Evolutionary conservation across 192 early-diverging fungal species (phyloP), one percentile per base, ranked within the genome.

Genomic region (Coemansia sp.): DNA sequence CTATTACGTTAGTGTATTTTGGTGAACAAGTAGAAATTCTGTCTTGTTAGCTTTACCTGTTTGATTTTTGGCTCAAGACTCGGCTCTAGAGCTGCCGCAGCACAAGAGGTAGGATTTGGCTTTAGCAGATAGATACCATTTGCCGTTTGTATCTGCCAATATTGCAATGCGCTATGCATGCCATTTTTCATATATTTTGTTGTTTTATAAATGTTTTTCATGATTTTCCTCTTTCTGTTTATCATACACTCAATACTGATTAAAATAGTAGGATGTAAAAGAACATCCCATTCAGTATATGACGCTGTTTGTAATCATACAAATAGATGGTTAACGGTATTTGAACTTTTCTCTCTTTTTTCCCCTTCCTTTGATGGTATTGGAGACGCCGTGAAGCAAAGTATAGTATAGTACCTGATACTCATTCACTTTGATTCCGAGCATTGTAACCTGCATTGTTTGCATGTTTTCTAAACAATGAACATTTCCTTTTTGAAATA

Each of bases 381-480:
- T 12, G 48, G 16, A n/a, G 9, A 13, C 15, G 48, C 48, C 6
- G 10, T 19, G 50, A 11, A 53, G 50, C 21, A 18, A 6, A 53
- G 50, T 53, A 21, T 53, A 53, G 50, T 53, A 53, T n/a, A n/a
- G 50, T n/a, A 2, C 48, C 1, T 49, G 12, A 1, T 49, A 10
- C 23, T 21, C 50, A 53, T 53, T 53, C 26, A 26, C 26, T 10
- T 53, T 21, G 2, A 53, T 53, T 53, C 19, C 50, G 23, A 12
- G 19, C 21, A 53, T 53, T 53, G 50, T 53, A 23, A 53, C 50
- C n/a, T 23, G n/a, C n/a, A 53, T 53, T 53, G 50, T 53, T 23
- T 49, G 21, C 21, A 23, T 23, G 52, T 23, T 23, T 26, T 21
- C 5, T 23, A 54, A 54, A 54, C 52, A 54, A 54, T 54, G 52